These are phyloP conservation scores for Penium margaritaceum DNA, from an alignment of 139 green algal genomes.

Conservation along the genomic window DNA sequence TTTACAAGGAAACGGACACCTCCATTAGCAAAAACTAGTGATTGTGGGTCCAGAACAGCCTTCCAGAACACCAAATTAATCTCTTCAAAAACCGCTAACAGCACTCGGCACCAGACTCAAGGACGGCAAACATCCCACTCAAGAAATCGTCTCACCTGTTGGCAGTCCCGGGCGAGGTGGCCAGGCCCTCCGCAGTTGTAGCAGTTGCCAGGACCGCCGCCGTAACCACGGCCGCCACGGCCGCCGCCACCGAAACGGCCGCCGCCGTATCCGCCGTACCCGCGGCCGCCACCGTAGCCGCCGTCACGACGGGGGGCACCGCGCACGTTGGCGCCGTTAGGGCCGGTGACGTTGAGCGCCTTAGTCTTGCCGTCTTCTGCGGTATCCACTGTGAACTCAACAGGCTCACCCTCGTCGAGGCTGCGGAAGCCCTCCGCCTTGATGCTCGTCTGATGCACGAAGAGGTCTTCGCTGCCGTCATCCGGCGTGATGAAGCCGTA, in stretches of 20 bases:
- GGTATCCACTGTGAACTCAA: slow-evolving; percentile 81
- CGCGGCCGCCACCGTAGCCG: background rate
- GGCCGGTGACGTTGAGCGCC: slow-evolving; percentile 80
- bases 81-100: no score
- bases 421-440: slow-evolving; percentile 81
- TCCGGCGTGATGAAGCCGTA: slow-evolving; percentile 85
- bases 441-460: slow-evolving; percentile 92
- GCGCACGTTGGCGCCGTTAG: slow-evolving; percentile 53
- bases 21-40: no score
- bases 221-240: background rate
- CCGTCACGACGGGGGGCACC: slow-evolving; percentile 25
- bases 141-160: no score
- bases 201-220: no score
- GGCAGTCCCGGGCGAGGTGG: no score
- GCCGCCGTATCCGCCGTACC: background rate
- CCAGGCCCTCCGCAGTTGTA: no score
- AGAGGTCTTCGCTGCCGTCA: slow-evolving; percentile 75
- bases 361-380: slow-evolving; percentile 78
- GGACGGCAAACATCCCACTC: no score
- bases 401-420: slow-evolving; percentile 76
- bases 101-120: no score
- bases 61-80: no score
- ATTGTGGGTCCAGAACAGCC: no score
- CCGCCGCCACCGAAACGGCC: background rate
- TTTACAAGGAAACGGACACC: no score